Conservation (phyloP, 371 early-diverging fungal genomes). For the Rhizomucor miehei region DNA sequence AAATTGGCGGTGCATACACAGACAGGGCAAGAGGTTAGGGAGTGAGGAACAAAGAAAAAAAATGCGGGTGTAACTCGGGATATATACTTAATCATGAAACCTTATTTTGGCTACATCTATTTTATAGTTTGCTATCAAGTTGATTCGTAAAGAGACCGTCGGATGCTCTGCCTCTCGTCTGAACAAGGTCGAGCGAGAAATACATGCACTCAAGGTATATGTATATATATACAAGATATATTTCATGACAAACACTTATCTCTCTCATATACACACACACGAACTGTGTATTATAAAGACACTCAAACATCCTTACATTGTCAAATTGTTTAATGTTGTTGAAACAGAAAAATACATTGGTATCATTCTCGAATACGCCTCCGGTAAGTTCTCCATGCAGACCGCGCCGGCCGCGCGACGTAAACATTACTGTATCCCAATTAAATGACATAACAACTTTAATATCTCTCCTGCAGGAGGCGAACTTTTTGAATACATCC, state of each 20-base stretch:
- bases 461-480: constrained; percentile 22
- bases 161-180: constrained; percentile 47
- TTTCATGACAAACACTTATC: too few species aligned
- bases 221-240: too few species aligned
- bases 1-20: constrained; percentile 90
- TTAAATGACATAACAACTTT: background rate
- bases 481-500: constrained; percentile 73
- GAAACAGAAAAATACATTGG: constrained; percentile 71
- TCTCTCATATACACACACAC: background rate
- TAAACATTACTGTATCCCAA: background rate
- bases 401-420: too few species aligned
- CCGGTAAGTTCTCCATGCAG: constrained; percentile 22
- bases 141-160: constrained; percentile 59
- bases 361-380: constrained; percentile 68
- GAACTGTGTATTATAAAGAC: constrained; percentile 42
- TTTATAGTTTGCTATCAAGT: constrained; percentile 62
- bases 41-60: background rate
- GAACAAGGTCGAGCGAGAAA: constrained; percentile 72
- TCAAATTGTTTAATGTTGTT: constrained; percentile 73
- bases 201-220: constrained; percentile 60
- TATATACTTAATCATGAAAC: background rate
- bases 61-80: background rate
- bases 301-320: constrained; percentile 70
- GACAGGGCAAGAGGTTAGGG: constrained; percentile 85
- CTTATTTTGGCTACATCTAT: background rate